Evolutionary conservation across 768 basidiomycete genomes (phyloP), one percentile per base, ranked within the genome.

Genomic region (Podaxis carcinomalis): DNA sequence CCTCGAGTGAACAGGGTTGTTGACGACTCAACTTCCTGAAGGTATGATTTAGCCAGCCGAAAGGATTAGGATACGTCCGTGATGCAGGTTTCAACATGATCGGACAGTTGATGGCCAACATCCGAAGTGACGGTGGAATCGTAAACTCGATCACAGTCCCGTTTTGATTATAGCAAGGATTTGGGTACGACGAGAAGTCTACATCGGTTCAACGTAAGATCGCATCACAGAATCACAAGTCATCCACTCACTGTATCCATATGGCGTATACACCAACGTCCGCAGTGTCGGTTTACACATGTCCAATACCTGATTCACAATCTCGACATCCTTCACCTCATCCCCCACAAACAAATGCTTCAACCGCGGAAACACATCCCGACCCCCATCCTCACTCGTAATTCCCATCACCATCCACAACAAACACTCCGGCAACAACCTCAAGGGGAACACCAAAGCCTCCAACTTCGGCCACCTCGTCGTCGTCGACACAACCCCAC

Each of bases 231-330:
- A 32, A 32, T 32, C 32, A 32, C 1, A 32, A 7, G 9, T 7
- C 21, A 39, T 10, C 23, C 10, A 53, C 59, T 47, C n/a, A 60
- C 59, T 60, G n/a, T 53, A 47, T 27, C 52, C 51, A 39, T 54
- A 60, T 5, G 59, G 59, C 13, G 59, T 60, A 52, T 54, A 60
- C 19, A 60, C 59, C 25, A 60, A 54, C n/a, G 59, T 54, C 37
- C 46, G 52, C 37, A 60, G 32, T 4, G 51, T 60, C 5, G 39
- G 35, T 16, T 54, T 60, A n/a, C 59, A 60, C 40, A 54, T 54
- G 14, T 60, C 51, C 42, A 60, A 14, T 0, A 60, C 59, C 10
- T 47, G 21, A 11, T 60, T 60, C 28, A 60, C 59, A 35, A 53
- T 35, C 59, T 60, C 59, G n/a, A 60, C 52, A 1, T 60, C 59